Percentiles rank a stretch among this genome's conserved stretches.
Conservation (phyloP, 2,329 filamentous ascomycete genomes). For the Sporothrix schenckii region DNA sequence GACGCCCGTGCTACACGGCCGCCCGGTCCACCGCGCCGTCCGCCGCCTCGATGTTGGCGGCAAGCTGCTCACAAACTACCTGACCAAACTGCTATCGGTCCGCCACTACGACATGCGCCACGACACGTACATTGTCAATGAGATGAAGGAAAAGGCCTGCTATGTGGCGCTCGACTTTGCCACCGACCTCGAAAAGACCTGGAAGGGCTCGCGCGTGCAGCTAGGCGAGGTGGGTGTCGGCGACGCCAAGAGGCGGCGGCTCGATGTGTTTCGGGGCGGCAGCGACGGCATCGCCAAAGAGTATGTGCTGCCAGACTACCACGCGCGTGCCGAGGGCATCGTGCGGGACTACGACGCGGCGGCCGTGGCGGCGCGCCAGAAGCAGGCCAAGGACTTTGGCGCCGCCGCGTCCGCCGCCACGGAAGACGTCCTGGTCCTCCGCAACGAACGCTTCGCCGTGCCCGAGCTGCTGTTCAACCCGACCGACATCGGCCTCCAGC, state of each 20-base stretch:
- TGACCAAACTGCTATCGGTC: conserved; percentile 85
- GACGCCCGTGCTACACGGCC: conserved; percentile 80
- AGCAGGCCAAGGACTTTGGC: conserved; percentile 48
- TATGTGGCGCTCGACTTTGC: conserved; percentile 80
- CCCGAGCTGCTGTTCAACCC: conserved; percentile 91
- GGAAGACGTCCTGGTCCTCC: conserved; percentile 83
- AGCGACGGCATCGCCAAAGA: conserved; percentile 73
- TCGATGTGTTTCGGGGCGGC: conserved; percentile 53
- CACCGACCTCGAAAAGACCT: conserved; percentile 75
- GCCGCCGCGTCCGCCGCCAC: conserved; percentile 48
- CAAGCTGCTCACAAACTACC: conserved; percentile 88
- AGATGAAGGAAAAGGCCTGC: conserved; percentile 90
- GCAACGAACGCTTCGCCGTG: conserved; percentile 88
- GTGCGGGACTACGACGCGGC: conserved; percentile 76
- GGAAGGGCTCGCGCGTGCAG: conserved; percentile 69
- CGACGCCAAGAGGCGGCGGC: conserved; percentile 57
- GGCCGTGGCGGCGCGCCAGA: conserved; percentile 49
- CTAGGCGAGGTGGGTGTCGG: not conserved
- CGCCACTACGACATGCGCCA: conserved; percentile 96
- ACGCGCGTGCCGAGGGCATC: conserved; percentile 63
- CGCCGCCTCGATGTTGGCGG: conserved; percentile 88
- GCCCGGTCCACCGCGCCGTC: conserved; percentile 77
- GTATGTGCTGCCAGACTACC: conserved; percentile 86
- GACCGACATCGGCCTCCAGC: conserved; percentile 75
- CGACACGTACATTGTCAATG: conserved; percentile 89